Conservation (phyloP, 148 eudicot genomes). For the Amaranthus hypochondriacus region DNA sequence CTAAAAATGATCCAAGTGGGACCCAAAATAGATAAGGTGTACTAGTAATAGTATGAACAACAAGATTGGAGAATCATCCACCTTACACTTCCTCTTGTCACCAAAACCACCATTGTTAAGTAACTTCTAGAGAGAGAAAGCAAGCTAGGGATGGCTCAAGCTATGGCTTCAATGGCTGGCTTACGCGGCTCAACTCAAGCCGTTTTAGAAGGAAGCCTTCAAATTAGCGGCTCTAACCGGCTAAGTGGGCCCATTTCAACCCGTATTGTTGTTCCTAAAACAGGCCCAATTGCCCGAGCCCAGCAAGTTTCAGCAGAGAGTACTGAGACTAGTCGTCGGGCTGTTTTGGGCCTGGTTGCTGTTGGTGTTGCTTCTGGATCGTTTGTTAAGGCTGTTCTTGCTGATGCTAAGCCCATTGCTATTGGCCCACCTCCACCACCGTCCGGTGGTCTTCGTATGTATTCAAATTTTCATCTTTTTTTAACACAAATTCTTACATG, state of each 20-base stretch:
- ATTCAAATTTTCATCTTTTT: not conserved
- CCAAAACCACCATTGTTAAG: not conserved
- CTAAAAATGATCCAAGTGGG: too few species aligned
- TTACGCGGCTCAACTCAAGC: conserved; percentile 63
- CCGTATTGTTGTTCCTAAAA: conserved; percentile 34
- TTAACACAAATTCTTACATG: too few species aligned
- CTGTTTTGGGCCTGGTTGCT: conserved; percentile 71
- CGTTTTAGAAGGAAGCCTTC: conserved; percentile 71
- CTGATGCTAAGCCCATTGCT: conserved; percentile 66
- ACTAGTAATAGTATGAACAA: too few species aligned
- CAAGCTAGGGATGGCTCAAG: conserved; percentile 53
- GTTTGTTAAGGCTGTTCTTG: conserved; percentile 65
- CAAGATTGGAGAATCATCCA: conserved; percentile 22
- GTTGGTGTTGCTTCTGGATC: conserved; percentile 65
- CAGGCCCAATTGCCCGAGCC: conserved; percentile 45
- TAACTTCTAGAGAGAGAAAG: not conserved
- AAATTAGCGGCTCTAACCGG: conserved; percentile 48
- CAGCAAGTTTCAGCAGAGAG: conserved; percentile 50
- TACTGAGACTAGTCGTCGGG: conserved; percentile 62
- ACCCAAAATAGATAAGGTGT: too few species aligned
- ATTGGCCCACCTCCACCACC: conserved; percentile 91
- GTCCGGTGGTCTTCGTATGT: conserved; percentile 95
- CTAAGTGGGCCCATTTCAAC: conserved; percentile 28
- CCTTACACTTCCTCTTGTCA: conserved; percentile 5
- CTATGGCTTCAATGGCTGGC: conserved; percentile 83